phyloP scores from a whole-genome alignment of 2,329 filamentous ascomycete genomes.

The Colletotrichum cordylinicola region DNA sequence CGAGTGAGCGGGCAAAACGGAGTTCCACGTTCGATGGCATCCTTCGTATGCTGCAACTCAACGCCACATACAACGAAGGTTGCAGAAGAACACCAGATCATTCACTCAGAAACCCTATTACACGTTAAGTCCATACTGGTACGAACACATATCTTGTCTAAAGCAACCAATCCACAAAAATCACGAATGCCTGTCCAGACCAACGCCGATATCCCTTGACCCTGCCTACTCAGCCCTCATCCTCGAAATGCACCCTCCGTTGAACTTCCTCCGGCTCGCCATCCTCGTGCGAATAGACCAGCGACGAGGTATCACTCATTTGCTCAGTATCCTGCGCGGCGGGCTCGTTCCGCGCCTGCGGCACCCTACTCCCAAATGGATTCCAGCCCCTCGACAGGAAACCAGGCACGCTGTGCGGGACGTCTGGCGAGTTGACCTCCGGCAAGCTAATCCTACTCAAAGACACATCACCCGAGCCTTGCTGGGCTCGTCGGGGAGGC shows the following conservation, averaged over 20 bases:
- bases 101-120: neutral
- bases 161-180: neutral
- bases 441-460: neutral
- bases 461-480: neutral
- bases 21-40: rapidly evolving
- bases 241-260: neutral
- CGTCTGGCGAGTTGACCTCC: neutral
- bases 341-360: neutral
- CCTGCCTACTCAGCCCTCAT: neutral
- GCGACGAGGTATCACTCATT: neutral
- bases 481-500: neutral
- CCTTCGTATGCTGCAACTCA: rapidly evolving
- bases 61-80: rapidly evolving
- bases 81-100: rapidly evolving
- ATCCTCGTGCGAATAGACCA: neutral
- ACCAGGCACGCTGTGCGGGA: conserved; percentile 8
- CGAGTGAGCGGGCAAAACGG: neutral
- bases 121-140: neutral
- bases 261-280: neutral
- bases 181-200: neutral
- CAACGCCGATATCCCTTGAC: neutral
- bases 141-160: neutral
- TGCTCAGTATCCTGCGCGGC: neutral
- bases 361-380: neutral
- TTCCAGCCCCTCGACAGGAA: neutral